These are phyloP conservation scores for Wickerhamomyces xylosicus DNA, from an alignment of 805 yeast genomes.

Conservation along the genomic window DNA sequence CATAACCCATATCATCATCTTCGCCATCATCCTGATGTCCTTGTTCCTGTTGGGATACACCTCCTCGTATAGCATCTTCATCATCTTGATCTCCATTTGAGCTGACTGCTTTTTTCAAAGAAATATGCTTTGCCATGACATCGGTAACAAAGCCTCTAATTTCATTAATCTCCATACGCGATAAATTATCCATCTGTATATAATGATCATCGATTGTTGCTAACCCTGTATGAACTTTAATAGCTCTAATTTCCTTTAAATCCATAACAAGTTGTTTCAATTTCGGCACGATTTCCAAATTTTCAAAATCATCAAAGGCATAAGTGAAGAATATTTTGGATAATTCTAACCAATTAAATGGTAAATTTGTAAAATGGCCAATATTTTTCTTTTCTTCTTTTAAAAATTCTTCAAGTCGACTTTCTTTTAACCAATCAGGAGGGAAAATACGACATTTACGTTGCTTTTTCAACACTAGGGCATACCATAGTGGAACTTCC, in stretches of 20 bases:
- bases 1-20: neutral
- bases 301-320: conserved; percentile 67
- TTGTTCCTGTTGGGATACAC: no score
- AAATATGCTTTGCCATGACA: conserved; percentile 71
- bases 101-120: conserved; percentile 31
- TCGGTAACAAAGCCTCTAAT: conserved; percentile 70
- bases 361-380: conserved; percentile 57
- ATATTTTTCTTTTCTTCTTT: conserved; percentile 55
- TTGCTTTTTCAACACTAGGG: conserved; percentile 72
- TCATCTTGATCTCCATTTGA: conserved; percentile 7
- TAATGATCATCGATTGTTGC: conserved; percentile 71
- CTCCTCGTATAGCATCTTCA: neutral
- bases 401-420: conserved; percentile 42
- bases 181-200: conserved; percentile 72
- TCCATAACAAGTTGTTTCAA: conserved; percentile 70
- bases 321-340: conserved; percentile 54
- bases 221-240: conserved; percentile 76
- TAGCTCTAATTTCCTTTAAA: conserved; percentile 69
- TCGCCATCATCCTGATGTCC: conserved; percentile 1
- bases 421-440: conserved; percentile 71
- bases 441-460: conserved; percentile 77
- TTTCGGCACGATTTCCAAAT: conserved; percentile 52
- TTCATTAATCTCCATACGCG: conserved; percentile 80
- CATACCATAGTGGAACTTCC: conserved; percentile 80
- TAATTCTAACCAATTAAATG: conserved; percentile 84